Conservation (phyloP, 2,329 filamentous ascomycete genomes). For the Microsporum audouinii region DNA sequence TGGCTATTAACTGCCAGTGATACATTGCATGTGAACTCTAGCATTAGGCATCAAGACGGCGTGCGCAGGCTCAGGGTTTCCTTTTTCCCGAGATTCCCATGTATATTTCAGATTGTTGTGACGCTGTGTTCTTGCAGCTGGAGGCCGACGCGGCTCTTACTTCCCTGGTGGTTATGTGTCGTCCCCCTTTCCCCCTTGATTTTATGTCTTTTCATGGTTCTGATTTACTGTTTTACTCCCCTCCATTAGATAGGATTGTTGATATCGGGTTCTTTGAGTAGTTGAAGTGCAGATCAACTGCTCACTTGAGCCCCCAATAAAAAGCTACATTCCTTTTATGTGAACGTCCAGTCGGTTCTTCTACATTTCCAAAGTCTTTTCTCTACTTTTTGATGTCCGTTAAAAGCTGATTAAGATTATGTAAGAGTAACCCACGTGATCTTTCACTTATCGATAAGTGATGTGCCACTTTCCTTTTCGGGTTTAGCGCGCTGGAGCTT, state of each 20-base stretch:
- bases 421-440: background rate
- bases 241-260: background rate
- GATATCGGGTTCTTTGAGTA: background rate
- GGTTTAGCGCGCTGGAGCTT: background rate
- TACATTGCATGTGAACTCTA: conserved; percentile 3
- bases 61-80: background rate
- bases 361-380: background rate
- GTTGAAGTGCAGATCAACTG: conserved; percentile 36
- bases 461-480: background rate
- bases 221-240: background rate
- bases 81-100: background rate
- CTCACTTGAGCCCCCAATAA: conserved; percentile 1
- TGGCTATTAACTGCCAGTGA: background rate
- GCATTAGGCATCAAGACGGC: conserved; percentile 3
- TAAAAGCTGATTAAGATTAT: background rate
- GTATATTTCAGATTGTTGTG: conserved; percentile 3
- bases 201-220: background rate
- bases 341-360: background rate
- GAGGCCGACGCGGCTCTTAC: background rate
- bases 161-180: background rate
- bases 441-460: background rate
- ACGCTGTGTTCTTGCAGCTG: conserved; percentile 5
- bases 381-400: background rate
- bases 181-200: background rate
- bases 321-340: background rate